Percentiles rank a stretch among this genome's conserved stretches.
Conservation (phyloP, 331 rosid species). For the Acacia pycnantha region DNA sequence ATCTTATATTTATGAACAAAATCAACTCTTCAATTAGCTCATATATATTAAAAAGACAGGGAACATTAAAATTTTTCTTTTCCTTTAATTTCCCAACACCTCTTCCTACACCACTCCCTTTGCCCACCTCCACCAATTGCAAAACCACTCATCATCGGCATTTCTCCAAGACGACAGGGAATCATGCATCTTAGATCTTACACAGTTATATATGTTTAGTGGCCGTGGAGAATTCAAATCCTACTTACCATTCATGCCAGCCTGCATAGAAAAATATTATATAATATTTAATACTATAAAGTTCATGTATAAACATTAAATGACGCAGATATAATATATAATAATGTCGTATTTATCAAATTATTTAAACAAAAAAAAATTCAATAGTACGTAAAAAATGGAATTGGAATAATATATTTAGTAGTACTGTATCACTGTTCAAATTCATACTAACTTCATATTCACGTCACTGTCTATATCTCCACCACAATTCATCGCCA, state of each 20-base stretch:
- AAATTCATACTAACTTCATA: background rate
- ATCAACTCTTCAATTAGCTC: too few relatives aligned
- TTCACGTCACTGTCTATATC: background rate
- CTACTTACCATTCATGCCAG: background rate
- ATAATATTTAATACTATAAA: too few relatives aligned
- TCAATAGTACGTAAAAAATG: background rate
- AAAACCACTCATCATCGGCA: background rate
- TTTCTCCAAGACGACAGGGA: background rate
- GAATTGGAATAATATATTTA: background rate
- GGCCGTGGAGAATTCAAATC: background rate
- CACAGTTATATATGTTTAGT: background rate
- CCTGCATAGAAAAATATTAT: background rate
- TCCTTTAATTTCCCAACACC: too few relatives aligned
- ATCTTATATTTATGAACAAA: too few relatives aligned
- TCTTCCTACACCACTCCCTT: background rate
- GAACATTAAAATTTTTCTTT: too few relatives aligned
- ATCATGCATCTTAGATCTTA: too few relatives aligned
- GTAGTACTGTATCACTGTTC: background rate
- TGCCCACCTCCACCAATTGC: background rate
- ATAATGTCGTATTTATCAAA: background rate
- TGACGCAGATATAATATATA: background rate
- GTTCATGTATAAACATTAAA: background rate
- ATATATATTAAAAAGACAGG: too few relatives aligned
- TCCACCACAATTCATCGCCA: background rate
- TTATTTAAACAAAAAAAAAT: background rate